Conservation (phyloP, 2,329 filamentous ascomycete genomes). For the Seiridium cupressi region DNA sequence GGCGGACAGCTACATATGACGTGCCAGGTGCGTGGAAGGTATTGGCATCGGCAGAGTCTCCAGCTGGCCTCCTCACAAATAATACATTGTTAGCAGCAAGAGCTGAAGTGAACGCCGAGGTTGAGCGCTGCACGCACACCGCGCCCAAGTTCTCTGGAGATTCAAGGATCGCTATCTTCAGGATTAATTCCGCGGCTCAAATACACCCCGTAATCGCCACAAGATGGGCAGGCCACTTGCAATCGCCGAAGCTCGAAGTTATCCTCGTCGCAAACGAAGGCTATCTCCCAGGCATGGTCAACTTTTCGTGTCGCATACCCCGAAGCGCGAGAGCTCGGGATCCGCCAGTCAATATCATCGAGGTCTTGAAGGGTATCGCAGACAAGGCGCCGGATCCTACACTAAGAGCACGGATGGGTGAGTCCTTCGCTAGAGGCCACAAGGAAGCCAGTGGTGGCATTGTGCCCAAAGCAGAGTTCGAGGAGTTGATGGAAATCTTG, state of each 20-base stretch:
- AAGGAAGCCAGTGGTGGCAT: conserved; percentile 68
- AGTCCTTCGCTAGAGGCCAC: conserved; percentile 65
- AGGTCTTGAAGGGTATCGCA: conserved; percentile 52
- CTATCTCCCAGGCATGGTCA: conserved; percentile 61
- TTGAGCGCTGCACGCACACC: conserved; percentile 59
- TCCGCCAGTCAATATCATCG: conserved; percentile 62
- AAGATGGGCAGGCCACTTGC: conserved; percentile 61
- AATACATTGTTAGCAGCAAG: conserved; percentile 50
- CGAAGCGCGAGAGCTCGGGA: conserved; percentile 51
- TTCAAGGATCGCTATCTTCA: conserved; percentile 60
- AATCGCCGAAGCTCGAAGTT: conserved; percentile 58
- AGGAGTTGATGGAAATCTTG: conserved; percentile 60
- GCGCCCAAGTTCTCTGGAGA: conserved; percentile 64
- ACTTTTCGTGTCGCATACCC: conserved; percentile 65
- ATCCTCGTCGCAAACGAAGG: conserved; percentile 67
- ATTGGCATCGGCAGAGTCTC: conserved; percentile 47
- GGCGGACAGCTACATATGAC: conserved; percentile 59
- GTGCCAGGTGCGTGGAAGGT: conserved; percentile 61
- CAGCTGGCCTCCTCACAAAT: conserved; percentile 49
- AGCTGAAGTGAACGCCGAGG: conserved; percentile 58
- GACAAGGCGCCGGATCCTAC: conserved; percentile 35
- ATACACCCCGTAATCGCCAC: conserved; percentile 68
- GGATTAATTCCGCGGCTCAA: conserved; percentile 59
- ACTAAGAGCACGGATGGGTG: conserved; percentile 49
- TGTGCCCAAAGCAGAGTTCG: conserved; percentile 58